Evolutionary conservation across 2,329 filamentous ascomycete genomes (phyloP).

Genomic region (Pseudocercospora crystallina): DNA sequence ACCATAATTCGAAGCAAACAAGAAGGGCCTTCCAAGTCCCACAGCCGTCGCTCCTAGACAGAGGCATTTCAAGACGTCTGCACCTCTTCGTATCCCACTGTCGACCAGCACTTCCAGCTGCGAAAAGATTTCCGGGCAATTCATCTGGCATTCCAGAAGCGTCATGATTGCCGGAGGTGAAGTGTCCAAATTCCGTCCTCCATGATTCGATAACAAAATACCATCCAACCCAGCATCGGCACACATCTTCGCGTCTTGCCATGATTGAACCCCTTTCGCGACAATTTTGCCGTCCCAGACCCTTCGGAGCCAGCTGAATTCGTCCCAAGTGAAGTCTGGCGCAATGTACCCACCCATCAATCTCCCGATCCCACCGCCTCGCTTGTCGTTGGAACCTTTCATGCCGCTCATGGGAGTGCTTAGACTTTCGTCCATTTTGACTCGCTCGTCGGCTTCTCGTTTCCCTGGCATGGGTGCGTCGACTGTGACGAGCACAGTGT

Average conservation of each 20-base stretch:
- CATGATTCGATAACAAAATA: slow-evolving; percentile 53
- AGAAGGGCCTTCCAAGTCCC: slow-evolving; percentile 61
- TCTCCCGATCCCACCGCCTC: slow-evolving; percentile 57
- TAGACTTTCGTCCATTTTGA: slow-evolving; percentile 49
- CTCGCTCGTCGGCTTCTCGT: slow-evolving; percentile 49
- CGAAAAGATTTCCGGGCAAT: slow-evolving; percentile 61
- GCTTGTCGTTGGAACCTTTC: slow-evolving; percentile 51
- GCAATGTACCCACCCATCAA: slow-evolving; percentile 60
- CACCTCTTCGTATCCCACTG: slow-evolving; percentile 64
- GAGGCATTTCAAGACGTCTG: slow-evolving; percentile 67
- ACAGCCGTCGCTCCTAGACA: slow-evolving; percentile 64
- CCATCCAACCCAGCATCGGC: slow-evolving; percentile 45
- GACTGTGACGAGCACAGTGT: slow-evolving; percentile 59
- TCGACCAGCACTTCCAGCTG: slow-evolving; percentile 64
- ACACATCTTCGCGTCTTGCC: slow-evolving; percentile 44
- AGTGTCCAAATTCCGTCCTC: slow-evolving; percentile 48
- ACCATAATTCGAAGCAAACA: slow-evolving; percentile 63
- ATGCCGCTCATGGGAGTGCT: slow-evolving; percentile 53
- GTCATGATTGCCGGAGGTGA: slow-evolving; percentile 58
- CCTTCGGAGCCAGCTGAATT: slow-evolving; percentile 47
- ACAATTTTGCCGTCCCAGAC: slow-evolving; percentile 45
- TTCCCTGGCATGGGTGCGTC: slow-evolving; percentile 60
- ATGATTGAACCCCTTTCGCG: slow-evolving; percentile 44
- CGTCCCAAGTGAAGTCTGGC: slow-evolving; percentile 52
- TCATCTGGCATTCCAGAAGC: slow-evolving; percentile 62